These are phyloP conservation scores for Pseudohyphozyma bogoriensis DNA, from an alignment of 768 basidiomycete species.

Conservation along the genomic window DNA sequence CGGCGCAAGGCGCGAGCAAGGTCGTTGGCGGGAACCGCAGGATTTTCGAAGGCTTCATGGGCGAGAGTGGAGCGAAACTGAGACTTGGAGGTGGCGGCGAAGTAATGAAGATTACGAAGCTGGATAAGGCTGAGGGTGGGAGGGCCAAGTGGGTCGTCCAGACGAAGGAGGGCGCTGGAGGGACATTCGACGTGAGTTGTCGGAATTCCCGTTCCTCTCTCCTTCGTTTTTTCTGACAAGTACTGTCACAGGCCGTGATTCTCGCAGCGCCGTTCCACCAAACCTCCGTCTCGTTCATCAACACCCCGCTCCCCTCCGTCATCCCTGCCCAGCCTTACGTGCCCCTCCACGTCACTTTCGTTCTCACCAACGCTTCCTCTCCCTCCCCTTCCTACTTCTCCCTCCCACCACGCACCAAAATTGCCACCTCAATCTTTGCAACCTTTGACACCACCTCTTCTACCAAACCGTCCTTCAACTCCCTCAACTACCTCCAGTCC, in stretches of 20 bases:
- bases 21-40: constrained; percentile 72
- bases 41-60: constrained; percentile 72
- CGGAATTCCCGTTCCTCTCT: background rate
- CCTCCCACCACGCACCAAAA: constrained; percentile 39
- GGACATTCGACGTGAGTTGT: constrained; percentile 17
- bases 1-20: constrained; percentile 54
- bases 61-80: constrained; percentile 57
- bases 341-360: constrained; percentile 74
- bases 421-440: constrained; percentile 63
- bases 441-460: constrained; percentile 49
- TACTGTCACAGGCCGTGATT: constrained; percentile 59
- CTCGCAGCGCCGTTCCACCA: constrained; percentile 77
- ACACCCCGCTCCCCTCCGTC: constrained; percentile 37
- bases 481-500: constrained; percentile 58
- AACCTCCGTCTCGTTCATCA: constrained; percentile 38
- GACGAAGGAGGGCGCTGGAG: constrained; percentile 11
- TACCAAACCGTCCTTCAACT: constrained; percentile 60
- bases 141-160: constrained; percentile 19
- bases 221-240: too few relatives aligned
- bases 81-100: constrained; percentile 44
- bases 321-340: constrained; percentile 68
- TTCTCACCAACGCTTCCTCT: constrained; percentile 61
- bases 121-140: background rate
- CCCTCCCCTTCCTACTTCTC: constrained; percentile 62
- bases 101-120: constrained; percentile 23